phyloP scores from a whole-genome alignment of 2,329 filamentous ascomycete genomes.

The Pseudogymnoascus sp. region DNA sequence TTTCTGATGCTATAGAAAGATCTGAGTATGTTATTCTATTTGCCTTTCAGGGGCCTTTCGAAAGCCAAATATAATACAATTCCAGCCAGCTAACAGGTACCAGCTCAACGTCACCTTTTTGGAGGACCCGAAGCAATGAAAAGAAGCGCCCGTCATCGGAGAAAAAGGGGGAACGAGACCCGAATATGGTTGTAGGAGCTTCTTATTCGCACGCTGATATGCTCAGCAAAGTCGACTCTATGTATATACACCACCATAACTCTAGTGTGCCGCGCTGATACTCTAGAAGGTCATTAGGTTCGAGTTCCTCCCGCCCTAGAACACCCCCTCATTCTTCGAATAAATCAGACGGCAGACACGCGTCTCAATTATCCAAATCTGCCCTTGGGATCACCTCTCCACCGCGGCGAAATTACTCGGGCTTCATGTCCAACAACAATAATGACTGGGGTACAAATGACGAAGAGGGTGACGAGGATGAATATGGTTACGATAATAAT shows the following conservation, averaged over 20 bases:
- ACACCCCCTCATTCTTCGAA: slow-evolving; percentile 61
- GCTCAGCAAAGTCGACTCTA: slow-evolving; percentile 65
- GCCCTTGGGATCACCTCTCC: slow-evolving; percentile 49
- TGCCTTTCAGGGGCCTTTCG: slow-evolving; percentile 8
- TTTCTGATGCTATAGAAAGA: slow-evolving; percentile 38
- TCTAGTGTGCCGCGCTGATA: slow-evolving; percentile 4
- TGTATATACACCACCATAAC: slow-evolving; percentile 45
- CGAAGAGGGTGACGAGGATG: slow-evolving; percentile 58
- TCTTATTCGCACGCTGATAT: slow-evolving; percentile 96
- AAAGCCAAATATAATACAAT: background rate
- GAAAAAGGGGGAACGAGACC: slow-evolving; percentile 48
- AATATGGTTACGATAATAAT: slow-evolving; percentile 70
- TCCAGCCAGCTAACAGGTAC: slow-evolving; percentile 15
- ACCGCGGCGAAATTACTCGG: slow-evolving; percentile 66
- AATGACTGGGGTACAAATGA: slow-evolving; percentile 74
- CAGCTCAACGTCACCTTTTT: slow-evolving; percentile 84
- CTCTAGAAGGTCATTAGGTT: slow-evolving; percentile 46
- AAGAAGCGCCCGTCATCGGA: slow-evolving; percentile 44
- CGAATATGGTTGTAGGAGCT: slow-evolving; percentile 77
- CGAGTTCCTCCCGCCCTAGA: slow-evolving; percentile 56
- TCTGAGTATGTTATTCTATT: slow-evolving; percentile 48
- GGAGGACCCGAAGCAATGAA: slow-evolving; percentile 54
- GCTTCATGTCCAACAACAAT: slow-evolving; percentile 71
- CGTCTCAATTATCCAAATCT: slow-evolving; percentile 45
- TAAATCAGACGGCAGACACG: slow-evolving; percentile 46